Conservation (phyloP, 2,329 filamentous ascomycete genomes). For the Didymella lethalis region DNA sequence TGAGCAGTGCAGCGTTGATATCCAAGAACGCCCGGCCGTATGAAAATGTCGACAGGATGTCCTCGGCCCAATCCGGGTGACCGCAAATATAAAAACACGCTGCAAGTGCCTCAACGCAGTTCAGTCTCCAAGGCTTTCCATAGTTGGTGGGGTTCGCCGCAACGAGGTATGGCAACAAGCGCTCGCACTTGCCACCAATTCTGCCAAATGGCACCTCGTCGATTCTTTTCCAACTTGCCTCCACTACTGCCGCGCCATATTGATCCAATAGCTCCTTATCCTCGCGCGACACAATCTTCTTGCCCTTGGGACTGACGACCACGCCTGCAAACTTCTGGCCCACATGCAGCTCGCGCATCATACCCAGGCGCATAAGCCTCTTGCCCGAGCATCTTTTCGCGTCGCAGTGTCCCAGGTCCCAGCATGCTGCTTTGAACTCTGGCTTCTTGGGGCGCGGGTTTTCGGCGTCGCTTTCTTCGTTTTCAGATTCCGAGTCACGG, state of each 20-base stretch:
- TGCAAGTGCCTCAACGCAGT: slow-evolving; percentile 93
- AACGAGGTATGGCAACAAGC: slow-evolving; percentile 85
- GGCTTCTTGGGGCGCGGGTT: slow-evolving; percentile 52
- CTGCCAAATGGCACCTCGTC: slow-evolving; percentile 88
- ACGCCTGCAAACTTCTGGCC: slow-evolving; percentile 92
- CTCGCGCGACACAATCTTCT: slow-evolving; percentile 80
- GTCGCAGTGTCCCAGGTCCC: slow-evolving; percentile 98
- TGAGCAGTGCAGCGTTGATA: slow-evolving; percentile 85
- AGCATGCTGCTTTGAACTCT: slow-evolving; percentile 92
- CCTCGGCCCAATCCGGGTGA: slow-evolving; percentile 86
- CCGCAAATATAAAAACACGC: slow-evolving; percentile 94
- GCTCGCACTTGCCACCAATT: slow-evolving; percentile 92
- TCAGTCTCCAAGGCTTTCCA: slow-evolving; percentile 91
- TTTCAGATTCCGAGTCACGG: slow-evolving; percentile 34
- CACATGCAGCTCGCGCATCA: slow-evolving; percentile 92
- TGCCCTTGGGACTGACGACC: slow-evolving; percentile 95
- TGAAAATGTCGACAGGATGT: slow-evolving; percentile 82
- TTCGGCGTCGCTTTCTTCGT: slow-evolving; percentile 32
- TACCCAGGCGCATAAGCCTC: slow-evolving; percentile 85
- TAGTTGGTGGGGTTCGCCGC: slow-evolving; percentile 98
- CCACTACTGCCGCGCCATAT: slow-evolving; percentile 92
- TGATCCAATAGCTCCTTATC: slow-evolving; percentile 83
- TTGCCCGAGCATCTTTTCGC: slow-evolving; percentile 97
- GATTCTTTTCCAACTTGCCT: slow-evolving; percentile 95
- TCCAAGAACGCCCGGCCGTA: slow-evolving; percentile 90